phyloP scores from a whole-genome alignment of 2,329 filamentous ascomycete species.

The Endoconidiophora polonica region DNA sequence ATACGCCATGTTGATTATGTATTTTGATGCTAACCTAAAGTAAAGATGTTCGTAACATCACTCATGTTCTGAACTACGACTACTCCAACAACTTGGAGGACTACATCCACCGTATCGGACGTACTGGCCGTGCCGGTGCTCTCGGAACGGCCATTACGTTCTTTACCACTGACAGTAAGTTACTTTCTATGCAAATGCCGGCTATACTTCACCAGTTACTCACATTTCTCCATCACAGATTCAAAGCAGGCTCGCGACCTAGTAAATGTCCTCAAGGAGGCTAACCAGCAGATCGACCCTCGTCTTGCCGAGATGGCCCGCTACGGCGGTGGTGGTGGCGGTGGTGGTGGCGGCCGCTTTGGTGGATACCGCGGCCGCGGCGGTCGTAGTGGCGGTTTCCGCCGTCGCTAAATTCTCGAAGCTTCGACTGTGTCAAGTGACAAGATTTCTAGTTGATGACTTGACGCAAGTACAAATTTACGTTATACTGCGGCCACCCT shows the following conservation, averaged over 20 bases:
- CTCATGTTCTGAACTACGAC: slow-evolving; percentile 99
- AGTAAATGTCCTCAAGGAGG: slow-evolving; percentile 79
- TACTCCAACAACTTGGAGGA: slow-evolving; percentile 99
- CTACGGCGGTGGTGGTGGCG: slow-evolving; percentile 73
- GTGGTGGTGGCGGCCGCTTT: slow-evolving; percentile 59
- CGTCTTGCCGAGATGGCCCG: slow-evolving; percentile 90
- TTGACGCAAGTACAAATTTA: too few species aligned
- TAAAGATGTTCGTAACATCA: slow-evolving; percentile 99
- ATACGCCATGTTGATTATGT: slow-evolving; percentile 21
- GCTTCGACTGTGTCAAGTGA: neutral
- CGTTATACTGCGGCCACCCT: neutral
- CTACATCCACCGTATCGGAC: slow-evolving; percentile 92
- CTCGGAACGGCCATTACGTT: slow-evolving; percentile 94
- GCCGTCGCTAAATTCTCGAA: slow-evolving; percentile 19
- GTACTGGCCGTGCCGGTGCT: slow-evolving; percentile 87
- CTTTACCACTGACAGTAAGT: slow-evolving; percentile 98
- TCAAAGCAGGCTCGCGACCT: slow-evolving; percentile 94
- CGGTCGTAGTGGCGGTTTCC: slow-evolving; percentile 28
- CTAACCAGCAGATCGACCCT: slow-evolving; percentile 96
- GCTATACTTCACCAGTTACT: slow-evolving; percentile 16
- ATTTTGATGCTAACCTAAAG: slow-evolving; percentile 24
- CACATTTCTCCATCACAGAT: slow-evolving; percentile 35
- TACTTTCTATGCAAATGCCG: neutral
- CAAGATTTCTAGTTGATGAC: neutral
- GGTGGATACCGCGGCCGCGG: slow-evolving; percentile 52